A percentile compares a stretch with the other conserved stretches of the same genome.
These are phyloP conservation scores for Rhodomyrtus tomentosa DNA, from an alignment of 345 rosid species.

Conservation along the genomic window DNA sequence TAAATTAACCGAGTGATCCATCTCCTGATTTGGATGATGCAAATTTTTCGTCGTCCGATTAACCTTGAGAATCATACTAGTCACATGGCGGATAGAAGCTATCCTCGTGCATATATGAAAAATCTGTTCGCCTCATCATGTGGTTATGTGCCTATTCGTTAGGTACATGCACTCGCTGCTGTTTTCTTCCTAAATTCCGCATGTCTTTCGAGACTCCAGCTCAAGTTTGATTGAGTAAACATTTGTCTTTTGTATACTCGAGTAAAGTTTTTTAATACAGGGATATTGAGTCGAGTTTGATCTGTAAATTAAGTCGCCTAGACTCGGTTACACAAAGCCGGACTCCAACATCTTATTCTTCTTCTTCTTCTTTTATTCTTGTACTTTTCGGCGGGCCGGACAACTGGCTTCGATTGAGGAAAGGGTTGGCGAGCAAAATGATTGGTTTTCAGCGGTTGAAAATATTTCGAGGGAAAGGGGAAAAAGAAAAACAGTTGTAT, in stretches of 20 bases:
- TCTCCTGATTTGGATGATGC: not conserved
- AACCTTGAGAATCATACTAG: not conserved
- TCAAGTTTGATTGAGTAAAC: not conserved
- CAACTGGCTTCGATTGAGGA: not conserved
- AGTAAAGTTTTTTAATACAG: not conserved
- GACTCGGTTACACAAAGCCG: not conserved
- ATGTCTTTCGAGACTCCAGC: not conserved
- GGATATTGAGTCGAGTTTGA: not conserved
- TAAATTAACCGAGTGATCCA: not conserved
- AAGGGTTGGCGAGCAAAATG: not conserved
- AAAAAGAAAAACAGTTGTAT: not conserved
- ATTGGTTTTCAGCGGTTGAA: not conserved
- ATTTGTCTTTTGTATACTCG: not conserved
- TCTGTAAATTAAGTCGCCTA: not conserved
- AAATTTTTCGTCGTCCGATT: not conserved
- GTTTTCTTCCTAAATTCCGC: not conserved
- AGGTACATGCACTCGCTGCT: not conserved
- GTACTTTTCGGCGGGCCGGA: too few relatives aligned
- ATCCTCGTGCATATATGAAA: not conserved
- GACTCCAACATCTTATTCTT: too few relatives aligned
- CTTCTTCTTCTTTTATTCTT: too few relatives aligned
- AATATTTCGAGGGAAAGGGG: not conserved
- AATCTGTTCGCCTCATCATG: not conserved
- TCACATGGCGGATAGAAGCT: not conserved
- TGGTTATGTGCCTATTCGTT: rapidly evolving